A percentile compares a stretch with the other conserved stretches of the same genome.
These are phyloP conservation scores for Crataegus laevigata DNA, from an alignment of 306 rosid genomes.

Conservation along the genomic window DNA sequence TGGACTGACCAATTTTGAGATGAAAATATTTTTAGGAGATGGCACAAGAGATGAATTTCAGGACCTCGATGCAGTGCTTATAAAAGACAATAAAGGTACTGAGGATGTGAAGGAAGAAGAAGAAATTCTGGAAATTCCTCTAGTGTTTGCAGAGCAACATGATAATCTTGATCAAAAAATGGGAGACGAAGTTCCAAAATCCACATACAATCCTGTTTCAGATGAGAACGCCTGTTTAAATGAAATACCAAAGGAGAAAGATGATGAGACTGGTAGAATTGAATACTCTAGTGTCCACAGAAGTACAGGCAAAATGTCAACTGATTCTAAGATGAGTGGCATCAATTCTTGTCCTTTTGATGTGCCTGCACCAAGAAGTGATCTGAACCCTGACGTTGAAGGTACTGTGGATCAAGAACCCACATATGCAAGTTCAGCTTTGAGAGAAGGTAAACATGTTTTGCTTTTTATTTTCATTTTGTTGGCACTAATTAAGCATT, in stretches of 20 bases:
- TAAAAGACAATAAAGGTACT: background rate
- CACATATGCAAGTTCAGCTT: background rate
- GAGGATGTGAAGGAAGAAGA: background rate
- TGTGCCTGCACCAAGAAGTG: background rate
- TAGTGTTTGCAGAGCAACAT: background rate
- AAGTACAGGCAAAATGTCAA: background rate
- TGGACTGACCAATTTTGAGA: background rate
- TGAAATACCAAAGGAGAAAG: background rate
- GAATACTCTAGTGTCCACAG: background rate
- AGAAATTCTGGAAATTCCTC: background rate
- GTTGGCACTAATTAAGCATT: background rate
- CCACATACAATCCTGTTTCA: background rate
- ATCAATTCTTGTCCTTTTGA: background rate
- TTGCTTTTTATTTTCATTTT: background rate
- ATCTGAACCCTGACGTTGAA: background rate
- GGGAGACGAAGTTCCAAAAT: background rate
- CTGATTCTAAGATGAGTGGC: background rate
- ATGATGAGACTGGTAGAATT: background rate
- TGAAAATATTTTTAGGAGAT: background rate
- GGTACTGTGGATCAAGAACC: background rate
- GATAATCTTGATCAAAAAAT: background rate
- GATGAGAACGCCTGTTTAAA: background rate
- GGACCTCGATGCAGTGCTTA: background rate
- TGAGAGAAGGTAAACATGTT: background rate
- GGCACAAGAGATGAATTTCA: background rate